Evolutionary conservation across 2,329 filamentous ascomycete genomes (phyloP).

Genomic region (Colletotrichum abscissum): DNA sequence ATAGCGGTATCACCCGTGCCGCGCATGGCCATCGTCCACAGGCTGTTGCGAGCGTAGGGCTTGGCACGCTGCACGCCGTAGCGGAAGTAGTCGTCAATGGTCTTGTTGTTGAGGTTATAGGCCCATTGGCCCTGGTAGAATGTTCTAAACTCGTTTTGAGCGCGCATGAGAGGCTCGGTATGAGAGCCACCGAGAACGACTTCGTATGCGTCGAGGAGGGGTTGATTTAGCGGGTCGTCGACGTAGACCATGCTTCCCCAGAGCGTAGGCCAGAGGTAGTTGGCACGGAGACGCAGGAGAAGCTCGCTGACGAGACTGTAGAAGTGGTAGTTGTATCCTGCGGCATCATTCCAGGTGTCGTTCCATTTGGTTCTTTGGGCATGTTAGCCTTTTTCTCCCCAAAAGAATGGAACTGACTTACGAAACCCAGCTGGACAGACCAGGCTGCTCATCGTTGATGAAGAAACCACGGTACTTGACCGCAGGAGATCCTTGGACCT

Average conservation of each 20-base stretch:
- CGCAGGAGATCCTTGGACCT: slow-evolving; percentile 68
- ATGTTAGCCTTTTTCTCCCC: not conserved
- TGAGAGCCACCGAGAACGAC: slow-evolving; percentile 80
- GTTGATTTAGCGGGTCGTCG: slow-evolving; percentile 76
- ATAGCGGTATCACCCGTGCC: slow-evolving; percentile 75
- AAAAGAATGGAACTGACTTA: slow-evolving; percentile 30
- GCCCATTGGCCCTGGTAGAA: slow-evolving; percentile 73
- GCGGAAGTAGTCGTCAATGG: slow-evolving; percentile 75
- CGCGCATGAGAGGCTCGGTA: slow-evolving; percentile 77
- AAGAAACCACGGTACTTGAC: slow-evolving; percentile 78
- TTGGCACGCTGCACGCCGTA: slow-evolving; percentile 74
- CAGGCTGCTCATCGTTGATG: slow-evolving; percentile 77
- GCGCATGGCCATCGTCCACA: slow-evolving; percentile 78
- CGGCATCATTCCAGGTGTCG: slow-evolving; percentile 55
- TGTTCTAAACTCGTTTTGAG: slow-evolving; percentile 65
- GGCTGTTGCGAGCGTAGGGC: slow-evolving; percentile 71
- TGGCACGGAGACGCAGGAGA: slow-evolving; percentile 75
- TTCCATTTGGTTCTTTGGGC: slow-evolving; percentile 46
- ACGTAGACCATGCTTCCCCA: slow-evolving; percentile 80
- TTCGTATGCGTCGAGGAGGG: slow-evolving; percentile 78
- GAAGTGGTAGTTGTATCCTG: slow-evolving; percentile 69
- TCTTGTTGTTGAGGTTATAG: slow-evolving; percentile 76
- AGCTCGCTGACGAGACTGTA: slow-evolving; percentile 79
- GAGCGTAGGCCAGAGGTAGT: slow-evolving; percentile 80
- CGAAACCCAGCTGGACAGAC: slow-evolving; percentile 73